Conservation (phyloP, 441 rosid species). For the Bocquillonia castaneifolia region DNA sequence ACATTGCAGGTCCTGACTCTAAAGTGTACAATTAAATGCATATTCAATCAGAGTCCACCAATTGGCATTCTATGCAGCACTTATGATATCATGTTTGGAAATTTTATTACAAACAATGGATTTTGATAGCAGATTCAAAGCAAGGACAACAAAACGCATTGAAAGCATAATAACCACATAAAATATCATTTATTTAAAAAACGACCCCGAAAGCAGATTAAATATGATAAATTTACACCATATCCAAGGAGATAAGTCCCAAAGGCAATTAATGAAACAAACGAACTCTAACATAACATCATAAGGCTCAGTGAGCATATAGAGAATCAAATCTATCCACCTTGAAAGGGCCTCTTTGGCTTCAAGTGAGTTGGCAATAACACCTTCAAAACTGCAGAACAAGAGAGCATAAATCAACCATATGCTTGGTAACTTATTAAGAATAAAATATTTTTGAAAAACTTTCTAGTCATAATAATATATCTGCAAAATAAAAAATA, state of each 20-base stretch:
- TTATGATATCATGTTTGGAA: background rate
- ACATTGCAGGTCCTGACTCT: background rate
- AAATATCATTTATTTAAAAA: background rate
- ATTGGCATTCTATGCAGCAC: background rate
- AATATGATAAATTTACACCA: background rate
- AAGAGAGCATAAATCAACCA: conserved; percentile 18
- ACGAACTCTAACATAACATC: conserved; percentile 15
- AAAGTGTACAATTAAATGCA: background rate
- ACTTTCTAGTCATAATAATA: background rate
- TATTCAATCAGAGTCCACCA: background rate
- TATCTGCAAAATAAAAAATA: conserved; percentile 10
- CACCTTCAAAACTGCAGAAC: conserved; percentile 76
- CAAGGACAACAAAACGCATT: background rate
- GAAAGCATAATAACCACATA: background rate
- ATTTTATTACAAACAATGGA: background rate
- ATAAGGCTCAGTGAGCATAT: background rate
- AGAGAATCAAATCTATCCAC: conserved; percentile 36
- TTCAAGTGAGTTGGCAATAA: conserved; percentile 77
- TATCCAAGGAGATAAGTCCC: conserved; percentile 5
- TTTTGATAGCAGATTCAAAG: background rate
- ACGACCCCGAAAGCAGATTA: background rate
- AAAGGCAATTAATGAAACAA: conserved; percentile 11
- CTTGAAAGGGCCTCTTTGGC: conserved; percentile 76
- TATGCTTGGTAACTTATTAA: conserved; percentile 3
- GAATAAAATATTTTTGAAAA: conserved; percentile 14